These are phyloP conservation scores for Urochloa ruziziensis DNA, from an alignment of 176 grass and related monocot species.

Conservation along the genomic window DNA sequence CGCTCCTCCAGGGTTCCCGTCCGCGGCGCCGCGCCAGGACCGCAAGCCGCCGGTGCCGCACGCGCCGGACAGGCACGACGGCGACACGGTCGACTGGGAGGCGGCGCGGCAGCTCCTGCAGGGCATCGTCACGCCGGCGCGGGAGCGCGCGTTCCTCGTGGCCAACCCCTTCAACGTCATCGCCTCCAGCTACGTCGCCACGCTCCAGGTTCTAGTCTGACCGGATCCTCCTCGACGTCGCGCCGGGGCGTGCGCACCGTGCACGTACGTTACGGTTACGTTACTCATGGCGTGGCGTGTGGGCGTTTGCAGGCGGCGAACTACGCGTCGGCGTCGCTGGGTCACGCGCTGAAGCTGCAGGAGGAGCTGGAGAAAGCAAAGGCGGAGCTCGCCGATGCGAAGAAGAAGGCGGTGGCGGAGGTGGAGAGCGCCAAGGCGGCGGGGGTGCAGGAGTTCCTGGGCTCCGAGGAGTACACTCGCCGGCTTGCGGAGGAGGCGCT, in stretches of 20 bases:
- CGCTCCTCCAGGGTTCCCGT: background rate
- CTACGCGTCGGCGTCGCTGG: constrained; percentile 27
- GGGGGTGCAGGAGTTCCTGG: background rate
- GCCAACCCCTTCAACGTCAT: constrained; percentile 4
- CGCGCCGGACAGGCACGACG: background rate
- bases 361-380: background rate
- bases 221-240: too few relatives aligned
- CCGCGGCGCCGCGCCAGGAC: background rate
- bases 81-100: background rate
- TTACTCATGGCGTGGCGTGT: background rate
- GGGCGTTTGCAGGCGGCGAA: background rate
- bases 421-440: background rate
- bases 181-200: background rate
- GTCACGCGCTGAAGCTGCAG: constrained; percentile 1
- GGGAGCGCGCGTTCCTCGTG: constrained; percentile 6
- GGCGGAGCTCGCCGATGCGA: constrained; percentile 2
- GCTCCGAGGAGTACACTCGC: constrained; percentile 1
- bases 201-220: constrained; percentile 13
- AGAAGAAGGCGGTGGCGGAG: background rate
- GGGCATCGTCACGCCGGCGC: constrained; percentile 13
- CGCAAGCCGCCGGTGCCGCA: background rate
- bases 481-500: constrained; percentile 9
- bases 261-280: too few relatives aligned
- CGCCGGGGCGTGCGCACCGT: background rate
- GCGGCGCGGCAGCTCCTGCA: background rate